Evolutionary conservation across 2,329 filamentous ascomycete species (phyloP), one percentile per base, ranked within the genome.

Genomic region (Didymella exigua): DNA sequence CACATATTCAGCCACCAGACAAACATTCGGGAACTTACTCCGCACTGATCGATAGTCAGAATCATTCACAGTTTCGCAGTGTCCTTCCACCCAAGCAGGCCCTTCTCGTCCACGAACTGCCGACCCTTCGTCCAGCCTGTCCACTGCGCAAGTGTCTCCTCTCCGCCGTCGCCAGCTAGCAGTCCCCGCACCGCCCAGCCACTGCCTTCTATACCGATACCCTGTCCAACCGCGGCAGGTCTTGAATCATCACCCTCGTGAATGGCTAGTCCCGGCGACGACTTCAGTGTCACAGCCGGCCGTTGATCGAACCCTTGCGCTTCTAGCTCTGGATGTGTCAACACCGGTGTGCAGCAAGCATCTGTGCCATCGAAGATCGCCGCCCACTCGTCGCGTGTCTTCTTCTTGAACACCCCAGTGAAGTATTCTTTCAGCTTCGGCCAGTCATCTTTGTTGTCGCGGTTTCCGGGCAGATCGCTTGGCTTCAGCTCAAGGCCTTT

Each of bases 341-440:
- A 78, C 1, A 98, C 90, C 0, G 93, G 93, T n/a, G 90, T 91
- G 60, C 89, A 91, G 74, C 93, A 98, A 1, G 93, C 93, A 76
- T 98, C 93, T 0, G 90, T 95, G 10, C 89, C 90, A 71, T 96
- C 90, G 71, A 97, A 98, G 5, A 96, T 79, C 3, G 57, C 71
- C 75, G 96, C 93, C 93, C 93, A 98, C 72, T 96, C 88, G 0
- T 75, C 70, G 29, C 93, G 82, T 4, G 88, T 89, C 77, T 86
- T 91, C 38, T 78, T 75, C 71, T 81, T 85, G 74, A 98, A 97
- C 0, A 78, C 79, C 3, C 70, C 71, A 2, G 81, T 82, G 62
- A 96, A 88, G 2, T 85, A 71, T 1, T 75, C 68, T 45, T 82
- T 81, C 65, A 97, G 80, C 41, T 80, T 82, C 0, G 85, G 83